A percentile compares a stretch with the other conserved stretches of the same genome.
Conservation (phyloP, 2,329 filamentous ascomycete genomes). For the Ciborinia camelliae region DNA sequence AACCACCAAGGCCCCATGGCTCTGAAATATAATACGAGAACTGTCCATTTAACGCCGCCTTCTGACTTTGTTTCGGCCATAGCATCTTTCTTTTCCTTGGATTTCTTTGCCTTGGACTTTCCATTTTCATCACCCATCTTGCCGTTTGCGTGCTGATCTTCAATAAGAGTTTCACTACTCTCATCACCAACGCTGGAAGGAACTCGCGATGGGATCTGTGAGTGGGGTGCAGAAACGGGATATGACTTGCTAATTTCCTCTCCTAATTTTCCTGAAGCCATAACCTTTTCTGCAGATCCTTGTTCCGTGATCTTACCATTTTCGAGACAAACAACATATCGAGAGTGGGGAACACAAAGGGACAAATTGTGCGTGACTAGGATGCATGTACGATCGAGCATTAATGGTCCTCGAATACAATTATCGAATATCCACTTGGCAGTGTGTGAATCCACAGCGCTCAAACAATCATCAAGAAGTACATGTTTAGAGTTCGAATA, state of each 20-base stretch:
- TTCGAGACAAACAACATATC: slow-evolving; percentile 79
- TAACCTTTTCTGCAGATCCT: slow-evolving; percentile 73
- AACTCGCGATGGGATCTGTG: slow-evolving; percentile 71
- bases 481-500: slow-evolving; percentile 92
- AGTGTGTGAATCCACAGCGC: slow-evolving; percentile 94
- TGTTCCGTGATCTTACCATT: slow-evolving; percentile 78
- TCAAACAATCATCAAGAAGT: slow-evolving; percentile 90
- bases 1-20: slow-evolving; percentile 98
- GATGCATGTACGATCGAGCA: slow-evolving; percentile 86
- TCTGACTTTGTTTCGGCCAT: slow-evolving; percentile 75
- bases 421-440: slow-evolving; percentile 97
- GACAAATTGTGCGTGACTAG: slow-evolving; percentile 93
- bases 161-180: slow-evolving; percentile 51
- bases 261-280: slow-evolving; percentile 82
- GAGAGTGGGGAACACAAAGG: slow-evolving; percentile 77
- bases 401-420: slow-evolving; percentile 83
- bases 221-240: slow-evolving; percentile 65
- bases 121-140: slow-evolving; percentile 43
- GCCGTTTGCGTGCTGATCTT: slow-evolving; percentile 48
- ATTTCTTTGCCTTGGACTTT: slow-evolving; percentile 42
- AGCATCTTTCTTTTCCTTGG: slow-evolving; percentile 44
- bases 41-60: slow-evolving; percentile 83
- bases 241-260: slow-evolving; percentile 78
- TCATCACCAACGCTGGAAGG: slow-evolving; percentile 72
- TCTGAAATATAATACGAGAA: slow-evolving; percentile 78